Base-by-base conservation (phyloP, 306 rosid genomes). In the Quercus berberidifolia region DNA sequence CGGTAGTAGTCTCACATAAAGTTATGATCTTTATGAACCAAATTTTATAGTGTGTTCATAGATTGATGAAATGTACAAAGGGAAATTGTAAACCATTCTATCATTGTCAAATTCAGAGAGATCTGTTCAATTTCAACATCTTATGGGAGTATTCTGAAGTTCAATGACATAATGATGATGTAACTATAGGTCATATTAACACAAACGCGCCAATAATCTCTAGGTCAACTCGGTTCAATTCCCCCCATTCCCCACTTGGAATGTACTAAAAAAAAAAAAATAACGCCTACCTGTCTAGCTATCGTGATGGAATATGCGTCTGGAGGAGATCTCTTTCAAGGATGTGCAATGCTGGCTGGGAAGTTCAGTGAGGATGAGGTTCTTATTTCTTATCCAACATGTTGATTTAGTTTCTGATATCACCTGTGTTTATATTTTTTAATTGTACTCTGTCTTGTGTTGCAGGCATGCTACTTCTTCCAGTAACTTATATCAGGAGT, bases 301-400 rank as follows among this genome's bases (percentile, higher is more conserved):
- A 91, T 90, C 75, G 98, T 90, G 35, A 94, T 92, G 95, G 97
- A 94, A 85, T 92, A 90, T 87, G 98, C 97, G 55, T 91, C 97
- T 77, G 97, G 98, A 78, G 97, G 97, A 75, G 97, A 92, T 83
- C 89, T 94, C 74, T 94, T 94, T 71, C 97, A 92, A 78, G 99
- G 81, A 94, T 94, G 82, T 94, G 99, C 92, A 94, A 90, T 79
- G 99, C 99, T n/a, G 99, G 99, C 99, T n/a, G 99, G 99, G 65
- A 80, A 94, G 78, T 92, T 92, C 85, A 90, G 97, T 60, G 97
- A 94, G 85, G 99, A 94, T 58, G 97, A 94, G 97, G 97, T 94
- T 85, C 77, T 70, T 2, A 41, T 41, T 8, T 41, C 46, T 41
- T 78, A 76, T 76, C 73, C 18, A 19, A 73, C 30, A 30, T 30